Conservation (phyloP, 2,329 filamentous ascomycete species). For the Colletotrichum gigasporum region DNA sequence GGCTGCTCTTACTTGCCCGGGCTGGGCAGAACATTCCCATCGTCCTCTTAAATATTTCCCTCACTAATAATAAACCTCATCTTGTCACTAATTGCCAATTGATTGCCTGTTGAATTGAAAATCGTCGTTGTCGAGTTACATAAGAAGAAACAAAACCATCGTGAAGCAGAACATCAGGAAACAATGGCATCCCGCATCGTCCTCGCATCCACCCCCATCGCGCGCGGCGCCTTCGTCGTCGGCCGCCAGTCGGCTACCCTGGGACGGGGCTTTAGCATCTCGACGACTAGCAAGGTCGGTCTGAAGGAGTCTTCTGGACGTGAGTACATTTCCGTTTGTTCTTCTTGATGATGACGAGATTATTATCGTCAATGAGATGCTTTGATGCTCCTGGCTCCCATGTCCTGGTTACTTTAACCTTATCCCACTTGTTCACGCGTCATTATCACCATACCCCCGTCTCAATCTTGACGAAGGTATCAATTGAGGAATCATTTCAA, state of each 20-base stretch:
- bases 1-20: no score
- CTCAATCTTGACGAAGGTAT: no score
- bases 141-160: neutral
- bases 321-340: constrained; percentile 35
- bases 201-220: constrained; percentile 35
- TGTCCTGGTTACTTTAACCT: no score
- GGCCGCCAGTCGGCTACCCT: constrained; percentile 35
- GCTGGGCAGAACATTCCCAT: no score
- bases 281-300: constrained; percentile 39
- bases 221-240: constrained; percentile 36
- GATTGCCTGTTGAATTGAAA: neutral
- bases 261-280: constrained; percentile 38
- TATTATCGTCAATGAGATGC: no score
- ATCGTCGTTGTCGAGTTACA: neutral
- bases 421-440: neutral
- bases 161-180: neutral
- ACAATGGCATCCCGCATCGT: constrained; percentile 44
- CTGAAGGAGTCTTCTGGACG: constrained; percentile 50
- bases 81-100: neutral
- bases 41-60: neutral
- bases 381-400: no score
- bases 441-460: no score
- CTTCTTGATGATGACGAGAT: no score
- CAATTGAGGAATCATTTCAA: no score
- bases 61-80: neutral